A percentile compares a stretch with the other conserved stretches of the same genome.
phyloP scores from a whole-genome alignment of 352 stramenopile species.

The Blastocystis hominis region DNA sequence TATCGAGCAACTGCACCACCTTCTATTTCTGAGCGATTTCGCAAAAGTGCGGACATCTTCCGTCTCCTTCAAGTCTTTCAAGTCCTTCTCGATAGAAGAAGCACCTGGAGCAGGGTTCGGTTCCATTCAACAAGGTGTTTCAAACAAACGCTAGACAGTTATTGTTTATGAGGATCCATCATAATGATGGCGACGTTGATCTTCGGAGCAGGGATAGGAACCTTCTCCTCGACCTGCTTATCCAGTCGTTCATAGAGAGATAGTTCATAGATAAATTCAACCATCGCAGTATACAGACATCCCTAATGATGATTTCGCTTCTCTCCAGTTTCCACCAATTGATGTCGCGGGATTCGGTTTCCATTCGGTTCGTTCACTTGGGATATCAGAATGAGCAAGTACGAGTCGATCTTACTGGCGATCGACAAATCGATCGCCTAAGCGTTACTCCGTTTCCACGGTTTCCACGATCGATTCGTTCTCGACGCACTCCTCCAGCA shows the following conservation, averaged over 20 bases:
- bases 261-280: background rate
- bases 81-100: background rate
- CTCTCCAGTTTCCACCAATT: background rate
- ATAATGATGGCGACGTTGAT: background rate
- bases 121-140: background rate
- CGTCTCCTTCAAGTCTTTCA: background rate
- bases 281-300: background rate
- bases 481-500: background rate
- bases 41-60: background rate
- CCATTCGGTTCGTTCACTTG: background rate
- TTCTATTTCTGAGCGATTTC: background rate
- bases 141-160: slow-evolving; percentile 5
- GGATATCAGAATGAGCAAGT: slow-evolving; percentile 4
- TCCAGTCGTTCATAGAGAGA: background rate
- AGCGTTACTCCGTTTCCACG: background rate
- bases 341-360: background rate
- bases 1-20: background rate
- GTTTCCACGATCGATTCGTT: background rate
- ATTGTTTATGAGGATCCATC: slow-evolving; percentile 45
- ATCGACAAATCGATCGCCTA: slow-evolving; percentile 10
- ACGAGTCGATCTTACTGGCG: slow-evolving; percentile 10
- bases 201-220: background rate
- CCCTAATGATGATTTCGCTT: background rate
- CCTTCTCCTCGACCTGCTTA: background rate
- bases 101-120: background rate